phyloP scores from a whole-genome alignment of 1,139 yeast genomes.

The Geotrichum carabidarum region DNA sequence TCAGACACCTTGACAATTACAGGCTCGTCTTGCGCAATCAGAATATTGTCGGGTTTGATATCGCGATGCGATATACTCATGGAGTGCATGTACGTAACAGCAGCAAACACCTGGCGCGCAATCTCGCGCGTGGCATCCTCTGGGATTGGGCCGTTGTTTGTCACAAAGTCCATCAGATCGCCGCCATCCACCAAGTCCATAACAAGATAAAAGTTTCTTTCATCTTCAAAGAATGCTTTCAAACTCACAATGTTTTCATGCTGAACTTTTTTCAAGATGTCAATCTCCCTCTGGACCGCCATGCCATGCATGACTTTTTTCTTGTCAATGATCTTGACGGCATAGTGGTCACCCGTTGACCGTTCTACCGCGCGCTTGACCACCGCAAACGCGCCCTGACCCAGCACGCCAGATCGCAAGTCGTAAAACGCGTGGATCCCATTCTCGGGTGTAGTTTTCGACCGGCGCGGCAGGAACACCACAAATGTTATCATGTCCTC shows the following conservation, averaged over 20 bases:
- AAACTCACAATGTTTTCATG: slow-evolving; percentile 82
- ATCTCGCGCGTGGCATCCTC: slow-evolving; percentile 87
- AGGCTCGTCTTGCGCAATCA: slow-evolving; percentile 87
- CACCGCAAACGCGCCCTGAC: slow-evolving; percentile 96
- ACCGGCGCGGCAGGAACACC: slow-evolving; percentile 47
- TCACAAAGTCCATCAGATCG: slow-evolving; percentile 93
- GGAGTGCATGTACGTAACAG: slow-evolving; percentile 80
- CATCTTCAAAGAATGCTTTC: slow-evolving; percentile 80
- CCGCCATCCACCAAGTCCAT: slow-evolving; percentile 97
- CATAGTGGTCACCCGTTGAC: slow-evolving; percentile 74
- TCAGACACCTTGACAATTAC: slow-evolving; percentile 86
- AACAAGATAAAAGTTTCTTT: slow-evolving; percentile 71
- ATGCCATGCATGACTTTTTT: slow-evolving; percentile 75
- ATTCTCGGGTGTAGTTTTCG: slow-evolving; percentile 24
- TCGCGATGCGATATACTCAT: slow-evolving; percentile 91
- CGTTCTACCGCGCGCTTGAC: slow-evolving; percentile 88
- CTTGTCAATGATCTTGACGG: slow-evolving; percentile 84
- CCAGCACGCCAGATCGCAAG: slow-evolving; percentile 76
- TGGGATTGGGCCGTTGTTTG: slow-evolving; percentile 84
- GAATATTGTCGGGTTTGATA: slow-evolving; percentile 78
- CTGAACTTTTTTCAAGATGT: slow-evolving; percentile 66
- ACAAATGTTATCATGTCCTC: slow-evolving; percentile 71
- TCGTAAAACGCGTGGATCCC: slow-evolving; percentile 66
- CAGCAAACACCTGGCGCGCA: slow-evolving; percentile 74
- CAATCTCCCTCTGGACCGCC: slow-evolving; percentile 84